Base-by-base conservation (phyloP, 2,329 filamentous ascomycete genomes). In the Aspergillus pseudoglaucus region DNA sequence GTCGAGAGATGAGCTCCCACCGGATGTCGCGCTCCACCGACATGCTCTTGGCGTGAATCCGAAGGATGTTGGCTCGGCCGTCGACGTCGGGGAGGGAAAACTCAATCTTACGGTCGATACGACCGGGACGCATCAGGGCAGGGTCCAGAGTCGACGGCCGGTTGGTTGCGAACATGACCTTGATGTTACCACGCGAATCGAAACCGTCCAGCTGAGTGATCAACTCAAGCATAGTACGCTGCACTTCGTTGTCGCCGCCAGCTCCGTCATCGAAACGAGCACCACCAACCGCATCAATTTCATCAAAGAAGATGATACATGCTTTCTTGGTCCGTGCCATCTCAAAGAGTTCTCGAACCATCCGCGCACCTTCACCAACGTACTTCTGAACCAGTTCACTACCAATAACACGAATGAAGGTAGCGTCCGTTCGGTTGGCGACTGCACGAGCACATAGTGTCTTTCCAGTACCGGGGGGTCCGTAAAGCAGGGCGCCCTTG, bases 291-390 rank as follows among this genome's bases (percentile, higher is more conserved):
- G 91, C 91, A 69, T 97, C 91, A 53, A 97, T 93, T 75, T 98
- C 93, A 68, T 98, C 93, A 65, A 95, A 95, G 83, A 98, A 98
- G 74, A 98, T 98, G 67, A 98, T 98, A 72, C 93, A 98, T 0
- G 93, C 93, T 75, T 98, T 98, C 81, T 98, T 98, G 48, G 93
- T 97, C 60, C 93, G 84, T 8, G 93, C 93, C 93, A 98, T 98
- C 75, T 98, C 93, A 69, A 98, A 98, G 2, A 98, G 81, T 75
- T 98, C 93, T 62, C 93, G 85, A 17, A 98, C 93, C 93, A 98
- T 98, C 61, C 94, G 83, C 4, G 94, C 93, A 67, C 93, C 93
- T 70, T 98, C 93, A 67, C 93, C 93, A 15, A 98, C 93, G 66
- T 98, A 98, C 75, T 98, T 98, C 73, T 98, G 93, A 7, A 98